Evolutionary conservation across 2,329 filamentous ascomycete genomes (phyloP).

Genomic region (Leptographium galeiforme): DNA sequence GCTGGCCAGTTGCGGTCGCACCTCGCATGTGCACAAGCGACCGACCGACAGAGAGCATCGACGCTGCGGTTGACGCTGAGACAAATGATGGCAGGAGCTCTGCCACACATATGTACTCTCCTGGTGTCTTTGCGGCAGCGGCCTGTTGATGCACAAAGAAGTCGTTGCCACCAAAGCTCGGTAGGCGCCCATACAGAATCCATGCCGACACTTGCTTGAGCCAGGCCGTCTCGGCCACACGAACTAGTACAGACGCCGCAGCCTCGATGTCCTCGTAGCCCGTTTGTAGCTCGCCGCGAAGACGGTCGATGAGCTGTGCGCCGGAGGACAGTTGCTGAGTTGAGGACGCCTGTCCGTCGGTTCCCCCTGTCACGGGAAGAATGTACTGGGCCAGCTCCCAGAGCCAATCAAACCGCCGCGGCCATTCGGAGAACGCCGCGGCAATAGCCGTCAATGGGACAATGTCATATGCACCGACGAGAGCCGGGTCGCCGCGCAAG

Average conservation of each 20-base stretch:
- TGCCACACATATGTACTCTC: conserved; percentile 43
- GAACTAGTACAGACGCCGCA: conserved; percentile 59
- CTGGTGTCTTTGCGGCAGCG: conserved; percentile 12
- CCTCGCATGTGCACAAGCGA: conserved; percentile 69
- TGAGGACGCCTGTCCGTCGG: conserved; percentile 6
- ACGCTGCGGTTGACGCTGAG: conserved; percentile 56
- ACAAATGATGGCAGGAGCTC: conserved; percentile 69
- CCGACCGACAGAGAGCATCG: conserved; percentile 81
- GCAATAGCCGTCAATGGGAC: conserved; percentile 81
- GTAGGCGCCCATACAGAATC: conserved; percentile 78
- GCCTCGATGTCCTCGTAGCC: conserved; percentile 79
- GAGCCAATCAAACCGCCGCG: conserved; percentile 72
- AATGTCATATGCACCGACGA: conserved; percentile 85
- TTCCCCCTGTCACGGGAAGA: conserved; percentile 19
- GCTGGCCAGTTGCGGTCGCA: not conserved
- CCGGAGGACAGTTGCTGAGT: conserved; percentile 41
- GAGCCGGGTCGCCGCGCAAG: conserved; percentile 58
- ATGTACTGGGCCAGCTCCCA: conserved; percentile 63
- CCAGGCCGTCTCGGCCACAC: conserved; percentile 78
- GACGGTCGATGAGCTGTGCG: conserved; percentile 60
- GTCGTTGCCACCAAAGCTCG: conserved; percentile 63
- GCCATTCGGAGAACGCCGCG: conserved; percentile 78
- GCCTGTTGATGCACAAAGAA: conserved; percentile 58
- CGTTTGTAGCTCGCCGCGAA: conserved; percentile 67
- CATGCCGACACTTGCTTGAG: conserved; percentile 80